Evolutionary conservation across 805 yeast genomes (phyloP), one percentile per base, ranked within the genome.

Genomic region (Grigorovia yakushimaensis): DNA sequence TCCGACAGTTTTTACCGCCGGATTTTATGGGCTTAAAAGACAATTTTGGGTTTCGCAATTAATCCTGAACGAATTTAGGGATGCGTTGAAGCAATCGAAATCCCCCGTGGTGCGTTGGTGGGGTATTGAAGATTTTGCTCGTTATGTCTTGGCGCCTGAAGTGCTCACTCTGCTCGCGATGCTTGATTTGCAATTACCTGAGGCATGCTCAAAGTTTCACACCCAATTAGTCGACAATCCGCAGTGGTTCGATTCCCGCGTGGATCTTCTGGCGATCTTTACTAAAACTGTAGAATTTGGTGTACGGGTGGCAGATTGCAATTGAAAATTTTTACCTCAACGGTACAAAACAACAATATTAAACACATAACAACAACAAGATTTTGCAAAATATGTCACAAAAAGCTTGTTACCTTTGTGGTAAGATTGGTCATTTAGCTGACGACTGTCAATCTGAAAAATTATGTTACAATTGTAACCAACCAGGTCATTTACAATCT

Each of bases 361-460:
- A n/a, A n/a, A n/a, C n/a, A n/a, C n/a, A n/a, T n/a, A n/a, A n/a
- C n/a, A n/a, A n/a, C n/a, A n/a, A n/a, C n/a, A n/a, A n/a, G n/a
- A n/a, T n/a, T n/a, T n/a, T n/a, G n/a, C n/a, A n/a, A n/a, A n/a
- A n/a, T n/a, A 62, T 62, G 67, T 70, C 70, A 69, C 81, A 81
- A 67, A 85, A 83, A 78, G 82, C 91, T 54, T 85, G 94, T 74
- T 85, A 79, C 77, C 87, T 86, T 68, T 87, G 96, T 73, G 96
- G 96, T 63, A 86, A 85, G 71, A 76, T 83, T 58, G 95, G 95
- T 54, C 95, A 87, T 73, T 74, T 85, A 64, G 95, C 95, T 57
- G 93, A 84, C 64, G 83, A 79, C 64, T 88, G 97, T 73, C 89
- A 87, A 70, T 74, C 81, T 51, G 89, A 84, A 68, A 82, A 89